Conservation (phyloP, 495 filamentous ascomycete species). For the Neurospora hispaniola region DNA sequence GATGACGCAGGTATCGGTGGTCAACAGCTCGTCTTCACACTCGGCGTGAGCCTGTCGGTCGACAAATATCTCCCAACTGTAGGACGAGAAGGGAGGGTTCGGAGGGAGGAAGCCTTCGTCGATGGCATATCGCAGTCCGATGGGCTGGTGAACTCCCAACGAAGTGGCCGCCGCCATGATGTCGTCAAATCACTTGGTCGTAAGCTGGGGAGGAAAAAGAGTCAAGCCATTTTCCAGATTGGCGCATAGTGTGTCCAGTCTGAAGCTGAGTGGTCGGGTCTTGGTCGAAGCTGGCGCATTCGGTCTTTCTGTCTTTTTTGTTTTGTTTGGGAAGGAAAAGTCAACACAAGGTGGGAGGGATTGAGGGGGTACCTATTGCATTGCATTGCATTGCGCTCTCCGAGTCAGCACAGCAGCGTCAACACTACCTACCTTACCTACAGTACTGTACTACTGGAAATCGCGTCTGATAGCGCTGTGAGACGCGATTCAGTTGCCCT, state of each 20-base stretch:
- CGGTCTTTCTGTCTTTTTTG: background rate
- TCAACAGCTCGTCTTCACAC: slow-evolving; percentile 74
- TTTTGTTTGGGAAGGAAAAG: background rate
- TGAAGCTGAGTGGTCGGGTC: background rate
- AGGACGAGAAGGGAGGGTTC: slow-evolving; percentile 54
- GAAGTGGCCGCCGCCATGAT: slow-evolving; percentile 81
- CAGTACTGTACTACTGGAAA: background rate
- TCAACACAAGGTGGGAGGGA: background rate
- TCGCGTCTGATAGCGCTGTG: background rate
- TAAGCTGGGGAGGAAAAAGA: background rate
- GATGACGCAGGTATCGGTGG: slow-evolving; percentile 71
- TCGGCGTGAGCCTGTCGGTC: slow-evolving; percentile 34
- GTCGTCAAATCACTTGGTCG: background rate
- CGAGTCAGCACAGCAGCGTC: background rate
- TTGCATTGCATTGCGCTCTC: background rate
- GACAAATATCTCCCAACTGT: slow-evolving; percentile 54
- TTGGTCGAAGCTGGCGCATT: background rate
- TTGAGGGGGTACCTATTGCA: background rate
- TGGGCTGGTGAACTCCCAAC: slow-evolving; percentile 77
- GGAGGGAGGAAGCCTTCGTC: slow-evolving; percentile 65
- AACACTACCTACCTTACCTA: no score
- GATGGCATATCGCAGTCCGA: slow-evolving; percentile 72
- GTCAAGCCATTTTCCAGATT: slow-evolving; percentile 4
- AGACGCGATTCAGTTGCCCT: background rate
- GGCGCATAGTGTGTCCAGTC: background rate